Evolutionary conservation across 768 basidiomycete species (phyloP).

Genomic region (Lanmaoa pseudosensibilis): DNA sequence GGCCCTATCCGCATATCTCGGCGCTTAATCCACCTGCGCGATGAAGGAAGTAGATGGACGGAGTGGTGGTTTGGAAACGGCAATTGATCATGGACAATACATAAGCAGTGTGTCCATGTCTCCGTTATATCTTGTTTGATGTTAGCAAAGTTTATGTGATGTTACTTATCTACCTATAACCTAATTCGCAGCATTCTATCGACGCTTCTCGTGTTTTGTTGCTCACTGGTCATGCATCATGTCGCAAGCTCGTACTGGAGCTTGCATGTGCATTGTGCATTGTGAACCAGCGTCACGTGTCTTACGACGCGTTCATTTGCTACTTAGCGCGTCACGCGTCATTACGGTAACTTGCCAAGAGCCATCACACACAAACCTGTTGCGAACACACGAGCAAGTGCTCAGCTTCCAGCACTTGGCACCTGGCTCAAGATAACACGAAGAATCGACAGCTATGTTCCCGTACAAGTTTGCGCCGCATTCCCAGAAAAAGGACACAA

Average conservation of each 20-base stretch:
- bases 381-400: background rate
- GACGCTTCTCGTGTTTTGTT: too few relatives aligned
- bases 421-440: background rate
- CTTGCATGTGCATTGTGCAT: too few relatives aligned
- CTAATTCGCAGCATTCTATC: too few relatives aligned
- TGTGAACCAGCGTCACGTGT: too few relatives aligned
- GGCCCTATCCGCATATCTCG: conserved; percentile 25
- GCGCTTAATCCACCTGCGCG: background rate
- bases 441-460: conserved; percentile 8
- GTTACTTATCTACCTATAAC: background rate
- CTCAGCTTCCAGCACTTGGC: background rate
- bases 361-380: too few relatives aligned
- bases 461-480: conserved; percentile 21
- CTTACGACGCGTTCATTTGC: too few relatives aligned
- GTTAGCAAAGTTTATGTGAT: background rate
- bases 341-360: background rate
- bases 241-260: too few relatives aligned
- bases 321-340: background rate
- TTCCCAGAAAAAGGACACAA: conserved; percentile 11
- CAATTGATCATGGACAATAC: background rate
- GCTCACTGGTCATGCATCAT: too few relatives aligned
- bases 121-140: background rate
- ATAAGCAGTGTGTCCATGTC: background rate
- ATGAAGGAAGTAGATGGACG: background rate
- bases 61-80: background rate